Base-by-base conservation (phyloP, 495 filamentous ascomycete genomes). In the Penicillium coprophilum region DNA sequence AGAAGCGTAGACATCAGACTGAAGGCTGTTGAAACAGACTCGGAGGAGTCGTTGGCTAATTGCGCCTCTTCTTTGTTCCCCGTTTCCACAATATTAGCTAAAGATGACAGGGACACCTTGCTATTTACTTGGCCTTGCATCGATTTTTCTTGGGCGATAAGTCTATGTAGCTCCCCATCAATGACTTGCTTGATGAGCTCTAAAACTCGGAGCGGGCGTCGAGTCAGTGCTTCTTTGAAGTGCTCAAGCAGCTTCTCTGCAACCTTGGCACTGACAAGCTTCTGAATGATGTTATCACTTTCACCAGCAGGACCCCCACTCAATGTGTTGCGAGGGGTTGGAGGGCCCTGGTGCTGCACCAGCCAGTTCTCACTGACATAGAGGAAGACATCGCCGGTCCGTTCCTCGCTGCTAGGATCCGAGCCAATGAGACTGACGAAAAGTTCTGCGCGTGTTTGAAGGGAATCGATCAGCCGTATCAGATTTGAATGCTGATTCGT, bases 1-100 rank as follows among this genome's bases (percentile, higher is more conserved):
- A 90, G 60, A 24, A 89, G 76, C 31, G 85, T 82, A 46, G 86
- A 88, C 5, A 91, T 69, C 15, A 91, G 69, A 56, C 86, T 89
- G 44, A 91, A 80, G 1, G 84, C 83, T 8, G 85, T 77, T 2
- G 81, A 70, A 3, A 82, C 67, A 0, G 82, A 79, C 48, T 80
- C 78, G 6, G 60, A 58, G 40, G 74, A 67, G 28, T 86, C 86
- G 40, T 82, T 73, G 11, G 75, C 73, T 0, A 61, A 41, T 43
- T 51, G 52, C 10, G 58, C 49, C 13, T 57, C 52, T 24, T 57
- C 51, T 34, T 57, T 12, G 3, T 56, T 49, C 19, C 67, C 46
- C 1, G 64, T 58, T 0, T 62, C 48, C 1, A 73, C 68, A 11
- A 77, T 77, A 27, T 69, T 71, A 17, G 70, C 64, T 20, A 79